Evolutionary conservation across 2,329 filamentous ascomycete species (phyloP), one percentile per base, ranked within the genome.

Genomic region (Elsinoe ampelina): DNA sequence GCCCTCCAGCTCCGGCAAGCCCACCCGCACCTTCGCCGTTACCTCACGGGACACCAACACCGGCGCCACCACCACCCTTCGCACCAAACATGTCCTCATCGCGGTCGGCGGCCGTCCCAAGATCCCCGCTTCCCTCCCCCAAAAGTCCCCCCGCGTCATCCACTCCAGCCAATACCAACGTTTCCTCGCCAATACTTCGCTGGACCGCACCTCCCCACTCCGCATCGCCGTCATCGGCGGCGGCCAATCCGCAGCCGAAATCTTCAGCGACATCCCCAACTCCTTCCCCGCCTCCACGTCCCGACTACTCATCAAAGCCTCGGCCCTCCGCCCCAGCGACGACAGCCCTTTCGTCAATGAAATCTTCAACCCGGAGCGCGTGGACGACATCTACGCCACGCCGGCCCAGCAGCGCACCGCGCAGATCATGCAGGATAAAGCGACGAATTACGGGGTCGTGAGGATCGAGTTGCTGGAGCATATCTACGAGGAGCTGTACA

Each of bases 291-390:
- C 92, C 68, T 83, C 87, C 26, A 79, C 81, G 64, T 91, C 90
- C 0, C 81, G 77, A 35, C 73, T 98, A 58, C 75, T 96, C 59
- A 92, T 95, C 77, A 84, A 89, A 63, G 85, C 85, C 41, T 82
- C 89, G 61, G 90, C 92, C 57, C 73, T 98, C 59, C 84, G 87
- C 64, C 92, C 92, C 1, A 95, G 89, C 67, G 92, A 98, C 68
- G 93, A 97, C 70, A 95, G 89, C 55, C 93, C 92, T 15, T 97
- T 97, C 65, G 90, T 97, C 64, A 97, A 97, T 71, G 90, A 93
- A 66, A 88, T 97, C 67, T 97, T 97, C 77, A 90, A 97, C 73
- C 92, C 92, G 1, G 83, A 86, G 34, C 86, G 85, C 59, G 84
- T 95, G 30, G 87, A 95, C 68, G 77, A 77, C 43, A 81, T 95